phyloP scores from a whole-genome alignment of 1,139 yeast genomes.

The Nakaseomyces sp. region DNA sequence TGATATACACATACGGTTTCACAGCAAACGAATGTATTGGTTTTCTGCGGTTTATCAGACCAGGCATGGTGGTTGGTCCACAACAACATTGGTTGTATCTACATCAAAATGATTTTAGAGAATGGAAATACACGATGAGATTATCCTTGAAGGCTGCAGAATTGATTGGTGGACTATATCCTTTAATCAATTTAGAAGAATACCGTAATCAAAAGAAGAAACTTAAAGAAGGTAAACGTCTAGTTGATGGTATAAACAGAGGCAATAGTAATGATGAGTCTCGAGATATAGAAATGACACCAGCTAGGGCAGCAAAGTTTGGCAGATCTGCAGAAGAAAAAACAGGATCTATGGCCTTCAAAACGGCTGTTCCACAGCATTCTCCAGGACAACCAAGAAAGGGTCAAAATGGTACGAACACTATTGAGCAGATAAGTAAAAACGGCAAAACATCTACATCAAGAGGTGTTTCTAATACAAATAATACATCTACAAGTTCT shows the following conservation, averaged over 20 bases:
- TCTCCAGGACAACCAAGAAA: constrained; percentile 78
- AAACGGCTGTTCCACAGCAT: constrained; percentile 65
- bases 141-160: constrained; percentile 50
- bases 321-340: constrained; percentile 10
- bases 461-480: constrained; percentile 5
- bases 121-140: constrained; percentile 92
- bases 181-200: constrained; percentile 52
- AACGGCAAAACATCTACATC: constrained; percentile 6
- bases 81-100: constrained; percentile 97
- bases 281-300: constrained; percentile 25
- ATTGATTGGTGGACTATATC: constrained; percentile 65
- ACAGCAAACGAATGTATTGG: constrained; percentile 96
- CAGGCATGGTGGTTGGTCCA: constrained; percentile 99
- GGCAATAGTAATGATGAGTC: constrained; percentile 17
- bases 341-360: constrained; percentile 30
- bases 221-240: constrained; percentile 16
- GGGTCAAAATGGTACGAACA: constrained; percentile 35
- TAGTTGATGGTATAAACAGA: constrained; percentile 8
- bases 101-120: constrained; percentile 91
- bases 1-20: constrained; percentile 91
- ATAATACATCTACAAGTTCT: background rate
- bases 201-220: constrained; percentile 39
- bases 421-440: constrained; percentile 27
- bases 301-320: constrained; percentile 21
- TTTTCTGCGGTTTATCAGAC: constrained; percentile 90